These are phyloP conservation scores for Phytophthora idaei DNA, from an alignment of 352 stramenopile genomes.

Conservation along the genomic window DNA sequence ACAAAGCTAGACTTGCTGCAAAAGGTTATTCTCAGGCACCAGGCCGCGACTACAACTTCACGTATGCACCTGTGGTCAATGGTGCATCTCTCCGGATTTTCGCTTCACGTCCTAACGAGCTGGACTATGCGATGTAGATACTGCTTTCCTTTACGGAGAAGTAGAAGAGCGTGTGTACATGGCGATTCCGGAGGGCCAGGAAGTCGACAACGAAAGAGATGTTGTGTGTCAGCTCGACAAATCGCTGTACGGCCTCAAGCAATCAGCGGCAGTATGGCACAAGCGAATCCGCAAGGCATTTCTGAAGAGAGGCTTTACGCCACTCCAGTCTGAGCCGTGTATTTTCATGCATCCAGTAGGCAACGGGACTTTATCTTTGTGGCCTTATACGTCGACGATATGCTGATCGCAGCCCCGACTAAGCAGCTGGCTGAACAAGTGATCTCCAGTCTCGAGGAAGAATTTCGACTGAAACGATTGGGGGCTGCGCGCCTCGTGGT, in stretches of 20 bases:
- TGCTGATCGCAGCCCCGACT: constrained; percentile 6
- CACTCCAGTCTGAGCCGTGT: constrained; percentile 1
- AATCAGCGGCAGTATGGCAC: constrained; percentile 37
- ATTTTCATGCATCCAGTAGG: no score
- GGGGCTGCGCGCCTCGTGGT: constrained; percentile 20
- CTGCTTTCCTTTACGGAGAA: constrained; percentile 36
- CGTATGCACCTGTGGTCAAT: constrained; percentile 3
- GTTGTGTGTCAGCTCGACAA: constrained; percentile 30
- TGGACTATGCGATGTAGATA: constrained; percentile 27
- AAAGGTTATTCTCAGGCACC: not conserved
- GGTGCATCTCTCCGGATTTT: not conserved
- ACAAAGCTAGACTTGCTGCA: not conserved
- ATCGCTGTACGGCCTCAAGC: constrained; percentile 41
- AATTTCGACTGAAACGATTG: constrained; percentile 1
- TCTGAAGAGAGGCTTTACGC: constrained; percentile 1
- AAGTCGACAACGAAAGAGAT: not conserved
- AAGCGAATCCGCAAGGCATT: constrained; percentile 18
- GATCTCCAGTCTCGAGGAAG: constrained; percentile 6
- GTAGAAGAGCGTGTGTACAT: constrained; percentile 25
- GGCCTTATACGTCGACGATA: constrained; percentile 19
- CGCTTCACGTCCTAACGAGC: not conserved
- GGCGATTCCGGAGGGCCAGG: constrained; percentile 4
- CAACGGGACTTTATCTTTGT: constrained; percentile 1
- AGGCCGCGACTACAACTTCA: constrained; percentile 5
- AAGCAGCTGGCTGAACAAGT: constrained; percentile 4